Percentiles rank a stretch among this genome's conserved stretches.
These are phyloP conservation scores for Volvox reticuliferus DNA, from an alignment of 139 green algal species.

Conservation along the genomic window DNA sequence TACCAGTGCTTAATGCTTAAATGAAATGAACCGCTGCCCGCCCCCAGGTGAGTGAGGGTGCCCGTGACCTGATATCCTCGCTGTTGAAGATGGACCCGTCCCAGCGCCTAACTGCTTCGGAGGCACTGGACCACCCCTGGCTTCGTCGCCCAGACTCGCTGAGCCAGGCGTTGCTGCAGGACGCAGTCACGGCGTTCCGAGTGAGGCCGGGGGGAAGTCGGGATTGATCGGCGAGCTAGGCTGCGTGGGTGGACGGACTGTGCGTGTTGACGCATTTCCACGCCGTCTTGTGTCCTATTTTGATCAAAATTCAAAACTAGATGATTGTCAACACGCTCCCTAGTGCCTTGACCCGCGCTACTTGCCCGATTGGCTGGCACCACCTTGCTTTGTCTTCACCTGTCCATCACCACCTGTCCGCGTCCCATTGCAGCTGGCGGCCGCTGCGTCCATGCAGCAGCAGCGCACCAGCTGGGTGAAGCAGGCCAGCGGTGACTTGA, in stretches of 20 bases:
- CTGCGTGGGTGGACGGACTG: too few species aligned
- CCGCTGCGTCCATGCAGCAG: constrained; percentile 5
- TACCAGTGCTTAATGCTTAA: too few species aligned
- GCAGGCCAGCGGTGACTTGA: constrained; percentile 24
- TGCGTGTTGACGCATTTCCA: too few species aligned
- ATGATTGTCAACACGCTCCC: neutral
- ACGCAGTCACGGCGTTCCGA: constrained; percentile 40
- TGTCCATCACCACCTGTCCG: neutral
- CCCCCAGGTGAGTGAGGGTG: constrained; percentile 36
- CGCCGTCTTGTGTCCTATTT: too few species aligned
- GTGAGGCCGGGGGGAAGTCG: neutral
- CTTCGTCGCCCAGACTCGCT: constrained; percentile 11
- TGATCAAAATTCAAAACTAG: too few species aligned
- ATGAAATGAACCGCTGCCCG: too few species aligned
- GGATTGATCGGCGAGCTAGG: neutral
- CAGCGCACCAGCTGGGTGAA: constrained; percentile 29
- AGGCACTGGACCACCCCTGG: constrained; percentile 46
- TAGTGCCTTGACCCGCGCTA: too few species aligned
- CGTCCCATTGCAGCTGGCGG: constrained; percentile 1
- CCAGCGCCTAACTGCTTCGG: constrained; percentile 4
- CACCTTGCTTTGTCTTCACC: neutral
- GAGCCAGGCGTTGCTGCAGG: constrained; percentile 35
- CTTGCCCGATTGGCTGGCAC: neutral
- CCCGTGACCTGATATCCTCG: constrained; percentile 48
- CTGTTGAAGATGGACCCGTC: constrained; percentile 40